These are phyloP conservation scores for Boletus pseudo-olivaceus DNA, from an alignment of 768 basidiomycete genomes.

Conservation along the genomic window DNA sequence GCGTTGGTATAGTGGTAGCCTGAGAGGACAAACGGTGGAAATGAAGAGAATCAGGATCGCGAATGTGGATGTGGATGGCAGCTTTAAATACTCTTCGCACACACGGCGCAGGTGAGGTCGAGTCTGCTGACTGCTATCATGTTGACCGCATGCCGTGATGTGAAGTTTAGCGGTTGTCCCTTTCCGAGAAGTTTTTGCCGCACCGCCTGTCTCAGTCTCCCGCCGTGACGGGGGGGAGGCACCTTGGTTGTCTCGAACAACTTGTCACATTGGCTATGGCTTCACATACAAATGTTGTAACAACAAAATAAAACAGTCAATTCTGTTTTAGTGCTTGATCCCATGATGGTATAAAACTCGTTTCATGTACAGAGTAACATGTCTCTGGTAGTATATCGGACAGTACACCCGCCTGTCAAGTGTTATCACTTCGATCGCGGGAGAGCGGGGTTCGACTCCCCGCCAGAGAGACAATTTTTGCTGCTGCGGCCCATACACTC, in stretches of 20 bases:
- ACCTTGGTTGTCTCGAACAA: neutral
- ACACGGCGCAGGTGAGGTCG: neutral
- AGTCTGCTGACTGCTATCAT: neutral
- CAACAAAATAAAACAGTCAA: too few relatives aligned
- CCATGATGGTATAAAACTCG: neutral
- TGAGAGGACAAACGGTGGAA: neutral
- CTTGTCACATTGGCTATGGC: too few relatives aligned
- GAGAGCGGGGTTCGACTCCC: constrained; percentile 45
- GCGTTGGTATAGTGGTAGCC: neutral
- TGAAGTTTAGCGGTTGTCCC: neutral
- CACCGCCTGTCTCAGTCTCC: neutral
- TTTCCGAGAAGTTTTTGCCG: neutral
- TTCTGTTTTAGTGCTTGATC: neutral
- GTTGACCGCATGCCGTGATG: neutral
- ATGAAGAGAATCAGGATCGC: neutral
- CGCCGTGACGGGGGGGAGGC: too few relatives aligned
- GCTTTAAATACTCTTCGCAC: neutral
- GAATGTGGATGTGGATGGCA: neutral
- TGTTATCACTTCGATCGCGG: constrained; percentile 24
- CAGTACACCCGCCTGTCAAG: constrained; percentile 48
- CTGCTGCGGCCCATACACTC: neutral
- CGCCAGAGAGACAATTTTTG: constrained; percentile 38
- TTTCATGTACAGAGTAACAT: neutral
- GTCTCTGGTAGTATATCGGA: constrained; percentile 50
- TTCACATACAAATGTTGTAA: too few relatives aligned